Percentiles rank a stretch among this genome's conserved stretches.
phyloP scores from a whole-genome alignment of 495 filamentous ascomycete genomes.

The Hypoxylon lienhwacheense region DNA sequence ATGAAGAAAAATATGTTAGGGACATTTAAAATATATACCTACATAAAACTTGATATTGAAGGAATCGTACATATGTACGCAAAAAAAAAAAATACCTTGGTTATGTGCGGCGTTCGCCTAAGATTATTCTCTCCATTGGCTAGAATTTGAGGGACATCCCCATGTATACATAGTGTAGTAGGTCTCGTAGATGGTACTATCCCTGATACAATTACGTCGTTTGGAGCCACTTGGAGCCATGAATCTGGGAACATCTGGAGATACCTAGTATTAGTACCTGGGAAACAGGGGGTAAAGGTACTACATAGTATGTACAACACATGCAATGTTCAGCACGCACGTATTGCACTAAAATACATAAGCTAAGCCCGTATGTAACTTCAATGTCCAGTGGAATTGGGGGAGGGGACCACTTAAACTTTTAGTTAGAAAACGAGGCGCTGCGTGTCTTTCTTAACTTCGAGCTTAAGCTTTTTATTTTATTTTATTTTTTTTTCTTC shows the following conservation, averaged over 20 bases:
- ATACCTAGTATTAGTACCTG: slow-evolving; percentile 4
- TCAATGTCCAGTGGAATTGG: not conserved
- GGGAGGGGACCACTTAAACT: slow-evolving; percentile 28
- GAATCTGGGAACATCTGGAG: slow-evolving; percentile 24
- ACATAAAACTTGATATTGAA: not conserved
- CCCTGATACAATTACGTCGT: slow-evolving; percentile 32
- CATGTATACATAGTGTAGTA: no score
- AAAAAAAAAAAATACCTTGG: not conserved
- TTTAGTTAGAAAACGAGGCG: slow-evolving; percentile 16
- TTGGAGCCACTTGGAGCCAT: slow-evolving; percentile 25
- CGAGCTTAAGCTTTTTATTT: no score
- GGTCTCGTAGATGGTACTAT: slow-evolving; percentile 25
- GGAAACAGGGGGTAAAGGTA: no score
- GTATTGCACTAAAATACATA: no score
- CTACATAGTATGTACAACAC: no score
- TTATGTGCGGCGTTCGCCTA: slow-evolving; percentile 8
- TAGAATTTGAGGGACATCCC: not conserved
- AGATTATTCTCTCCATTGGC: slow-evolving; percentile 15
- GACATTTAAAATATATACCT: no score
- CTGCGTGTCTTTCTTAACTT: slow-evolving; percentile 24
- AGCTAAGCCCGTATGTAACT: slow-evolving; percentile 23
- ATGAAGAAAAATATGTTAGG: not conserved
- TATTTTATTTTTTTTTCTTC: slow-evolving; percentile 4
- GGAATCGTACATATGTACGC: not conserved
- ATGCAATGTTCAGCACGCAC: no score